Evolutionary conservation across 2,329 filamentous ascomycete genomes (phyloP).

Genomic region (Penicillium sp.): DNA sequence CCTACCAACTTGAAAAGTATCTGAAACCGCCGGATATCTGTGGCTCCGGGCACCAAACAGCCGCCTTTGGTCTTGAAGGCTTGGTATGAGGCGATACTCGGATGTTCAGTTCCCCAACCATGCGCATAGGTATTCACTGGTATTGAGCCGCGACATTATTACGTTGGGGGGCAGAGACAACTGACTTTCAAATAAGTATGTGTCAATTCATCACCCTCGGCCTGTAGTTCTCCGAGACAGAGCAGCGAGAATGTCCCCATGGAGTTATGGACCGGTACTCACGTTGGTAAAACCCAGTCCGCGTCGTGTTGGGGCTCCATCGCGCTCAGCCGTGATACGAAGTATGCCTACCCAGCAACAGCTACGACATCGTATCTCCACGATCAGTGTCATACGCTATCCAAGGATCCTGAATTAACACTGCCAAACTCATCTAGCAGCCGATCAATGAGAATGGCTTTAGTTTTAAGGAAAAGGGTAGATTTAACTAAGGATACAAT

Average conservation of each 20-base stretch:
- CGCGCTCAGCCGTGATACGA: conserved; percentile 44
- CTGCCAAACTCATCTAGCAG: too few relatives aligned
- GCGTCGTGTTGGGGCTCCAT: conserved; percentile 41
- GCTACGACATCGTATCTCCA: conserved; percentile 49
- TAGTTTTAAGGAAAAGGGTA: too few relatives aligned
- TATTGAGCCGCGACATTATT: conserved; percentile 40
- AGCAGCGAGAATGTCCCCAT: conserved; percentile 46
- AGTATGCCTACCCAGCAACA: conserved; percentile 43
- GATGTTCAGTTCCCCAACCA: conserved; percentile 47
- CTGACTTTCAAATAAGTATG: conserved; percentile 45
- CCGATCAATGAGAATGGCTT: too few relatives aligned
- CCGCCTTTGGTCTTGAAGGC: conserved; percentile 64
- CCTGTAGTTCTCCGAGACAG: conserved; percentile 40
- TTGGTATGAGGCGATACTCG: conserved; percentile 48
- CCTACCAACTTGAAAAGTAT: conserved; percentile 59
- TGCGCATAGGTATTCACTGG: conserved; percentile 41
- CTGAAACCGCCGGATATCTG: conserved; percentile 66
- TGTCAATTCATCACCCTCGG: conserved; percentile 44
- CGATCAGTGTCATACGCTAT: too few relatives aligned
- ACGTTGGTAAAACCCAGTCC: conserved; percentile 48
- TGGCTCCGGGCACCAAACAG: conserved; percentile 66
- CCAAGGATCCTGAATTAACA: too few relatives aligned
- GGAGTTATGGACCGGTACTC: conserved; percentile 45
- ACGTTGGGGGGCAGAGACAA: conserved; percentile 45
- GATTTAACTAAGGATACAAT: too few relatives aligned